Evolutionary conservation across 805 yeast species (phyloP).

Genomic region (Wickerhamomyces pijperi): DNA sequence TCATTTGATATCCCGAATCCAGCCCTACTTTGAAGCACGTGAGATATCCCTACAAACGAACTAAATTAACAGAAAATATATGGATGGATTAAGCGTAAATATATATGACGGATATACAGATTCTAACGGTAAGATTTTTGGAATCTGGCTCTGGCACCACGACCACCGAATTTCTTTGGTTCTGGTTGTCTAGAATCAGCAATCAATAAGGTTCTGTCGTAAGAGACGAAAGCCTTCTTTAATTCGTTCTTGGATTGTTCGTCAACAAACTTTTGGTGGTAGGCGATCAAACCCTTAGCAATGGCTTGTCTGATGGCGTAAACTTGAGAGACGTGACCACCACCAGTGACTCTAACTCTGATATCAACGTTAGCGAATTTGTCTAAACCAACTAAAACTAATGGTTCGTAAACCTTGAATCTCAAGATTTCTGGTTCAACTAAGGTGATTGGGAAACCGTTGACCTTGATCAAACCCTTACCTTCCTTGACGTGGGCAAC

Average conservation of each 20-base stretch:
- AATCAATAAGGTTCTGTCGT: conserved; percentile 98
- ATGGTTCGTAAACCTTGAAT: conserved; percentile 99
- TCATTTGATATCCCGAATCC: too few species aligned
- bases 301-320: conserved; percentile 99
- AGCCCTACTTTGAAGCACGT: too few species aligned
- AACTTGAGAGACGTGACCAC: conserved; percentile 99
- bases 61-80: not conserved
- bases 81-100: not conserved
- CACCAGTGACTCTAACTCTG: conserved; percentile 99
- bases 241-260: conserved; percentile 99
- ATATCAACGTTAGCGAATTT: conserved; percentile 97
- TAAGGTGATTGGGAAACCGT: conserved; percentile 98
- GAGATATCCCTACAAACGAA: too few species aligned
- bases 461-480: conserved; percentile 97
- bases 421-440: conserved; percentile 98
- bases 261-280: conserved; percentile 98
- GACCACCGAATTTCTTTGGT: conserved; percentile 99
- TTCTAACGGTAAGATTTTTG: conserved; percentile 99
- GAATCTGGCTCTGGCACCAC: conserved; percentile 99
- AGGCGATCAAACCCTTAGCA: conserved; percentile 99
- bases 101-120: conserved; percentile 3
- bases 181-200: conserved; percentile 99
- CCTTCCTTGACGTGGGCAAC: conserved; percentile 99
- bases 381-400: conserved; percentile 95
- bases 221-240: conserved; percentile 93